phyloP scores from a whole-genome alignment of 495 filamentous ascomycete genomes.

The Hyphodiscus hymeniophilus region DNA sequence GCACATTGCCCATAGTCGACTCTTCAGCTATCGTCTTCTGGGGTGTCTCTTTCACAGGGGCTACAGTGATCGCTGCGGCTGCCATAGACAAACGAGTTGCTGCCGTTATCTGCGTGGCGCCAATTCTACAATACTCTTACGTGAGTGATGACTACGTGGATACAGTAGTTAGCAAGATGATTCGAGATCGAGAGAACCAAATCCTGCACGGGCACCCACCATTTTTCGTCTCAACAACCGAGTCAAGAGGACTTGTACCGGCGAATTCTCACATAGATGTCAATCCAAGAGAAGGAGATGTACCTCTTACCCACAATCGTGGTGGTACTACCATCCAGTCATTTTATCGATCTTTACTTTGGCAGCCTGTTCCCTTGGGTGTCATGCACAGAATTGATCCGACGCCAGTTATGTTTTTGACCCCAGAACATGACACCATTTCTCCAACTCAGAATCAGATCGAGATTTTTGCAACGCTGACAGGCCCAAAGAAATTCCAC shows the following conservation, averaged over 20 bases:
- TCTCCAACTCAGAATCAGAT: slow-evolving; percentile 20
- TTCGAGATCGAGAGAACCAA: slow-evolving; percentile 4
- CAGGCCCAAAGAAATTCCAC: slow-evolving; percentile 11
- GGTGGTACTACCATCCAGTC: slow-evolving; percentile 11
- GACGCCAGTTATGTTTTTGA: slow-evolving; percentile 3
- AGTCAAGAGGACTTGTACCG: not conserved
- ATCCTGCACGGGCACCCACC: slow-evolving; percentile 1
- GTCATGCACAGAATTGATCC: not conserved
- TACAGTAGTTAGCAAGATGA: not conserved
- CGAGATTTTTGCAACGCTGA: slow-evolving; percentile 2
- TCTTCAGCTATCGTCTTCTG: slow-evolving; percentile 35
- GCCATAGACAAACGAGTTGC: slow-evolving; percentile 26
- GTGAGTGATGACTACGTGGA: not conserved
- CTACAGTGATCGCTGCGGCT: slow-evolving; percentile 20
- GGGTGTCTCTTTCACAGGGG: slow-evolving; percentile 35
- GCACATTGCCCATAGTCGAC: slow-evolving; percentile 24
- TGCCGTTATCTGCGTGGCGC: slow-evolving; percentile 22
- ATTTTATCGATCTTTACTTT: slow-evolving; percentile 21
- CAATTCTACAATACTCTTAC: slow-evolving; percentile 8
- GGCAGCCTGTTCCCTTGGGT: slow-evolving; percentile 12
- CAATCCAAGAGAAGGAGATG: slow-evolving; percentile 1
- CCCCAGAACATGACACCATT: slow-evolving; percentile 21
- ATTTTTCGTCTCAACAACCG: not conserved
- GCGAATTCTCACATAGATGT: not conserved
- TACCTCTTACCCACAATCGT: not conserved